These are phyloP conservation scores for Abelmoschus esculentus DNA, from an alignment of 345 rosid genomes.

Conservation along the genomic window DNA sequence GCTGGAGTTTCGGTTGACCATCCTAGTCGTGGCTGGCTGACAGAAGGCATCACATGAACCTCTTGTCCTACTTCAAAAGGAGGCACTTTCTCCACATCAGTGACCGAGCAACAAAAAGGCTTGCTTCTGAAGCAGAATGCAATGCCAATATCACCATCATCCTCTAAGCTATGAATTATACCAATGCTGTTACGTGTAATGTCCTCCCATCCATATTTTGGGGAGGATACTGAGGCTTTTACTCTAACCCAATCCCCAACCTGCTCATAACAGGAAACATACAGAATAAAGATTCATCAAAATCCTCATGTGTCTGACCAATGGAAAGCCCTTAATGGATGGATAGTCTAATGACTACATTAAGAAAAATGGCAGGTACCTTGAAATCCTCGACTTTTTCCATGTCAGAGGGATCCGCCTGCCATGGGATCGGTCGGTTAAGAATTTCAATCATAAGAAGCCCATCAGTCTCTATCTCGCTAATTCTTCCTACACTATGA, in stretches of 20 bases:
- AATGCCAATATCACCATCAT: constrained; percentile 86
- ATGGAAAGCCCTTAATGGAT: background rate
- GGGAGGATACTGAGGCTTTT: constrained; percentile 91
- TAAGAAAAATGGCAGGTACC: constrained; percentile 32
- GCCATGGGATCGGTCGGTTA: constrained; percentile 85
- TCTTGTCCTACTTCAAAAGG: constrained; percentile 89
- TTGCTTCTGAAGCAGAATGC: constrained; percentile 94
- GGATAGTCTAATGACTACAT: background rate
- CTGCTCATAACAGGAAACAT: constrained; percentile 29
- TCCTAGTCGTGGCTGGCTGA: constrained; percentile 86
- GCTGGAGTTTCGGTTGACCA: constrained; percentile 98
- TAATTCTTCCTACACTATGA: constrained; percentile 91
- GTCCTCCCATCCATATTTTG: constrained; percentile 98
- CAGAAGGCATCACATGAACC: constrained; percentile 68
- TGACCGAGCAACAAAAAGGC: constrained; percentile 83
- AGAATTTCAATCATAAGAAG: constrained; percentile 90
- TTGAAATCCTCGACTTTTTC: constrained; percentile 91
- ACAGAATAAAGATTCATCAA: constrained; percentile 8
- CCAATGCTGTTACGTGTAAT: constrained; percentile 73
- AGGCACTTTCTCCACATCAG: constrained; percentile 84
- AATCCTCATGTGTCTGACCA: background rate
- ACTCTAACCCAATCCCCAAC: constrained; percentile 98
- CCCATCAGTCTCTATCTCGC: constrained; percentile 93
- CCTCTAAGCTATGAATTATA: constrained; percentile 85
- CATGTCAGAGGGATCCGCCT: constrained; percentile 99